A percentile compares a stretch with the other conserved stretches of the same genome.
Evolutionary conservation across 495 filamentous ascomycete genomes (phyloP).

Genomic region (Lasiosphaeria hispida): DNA sequence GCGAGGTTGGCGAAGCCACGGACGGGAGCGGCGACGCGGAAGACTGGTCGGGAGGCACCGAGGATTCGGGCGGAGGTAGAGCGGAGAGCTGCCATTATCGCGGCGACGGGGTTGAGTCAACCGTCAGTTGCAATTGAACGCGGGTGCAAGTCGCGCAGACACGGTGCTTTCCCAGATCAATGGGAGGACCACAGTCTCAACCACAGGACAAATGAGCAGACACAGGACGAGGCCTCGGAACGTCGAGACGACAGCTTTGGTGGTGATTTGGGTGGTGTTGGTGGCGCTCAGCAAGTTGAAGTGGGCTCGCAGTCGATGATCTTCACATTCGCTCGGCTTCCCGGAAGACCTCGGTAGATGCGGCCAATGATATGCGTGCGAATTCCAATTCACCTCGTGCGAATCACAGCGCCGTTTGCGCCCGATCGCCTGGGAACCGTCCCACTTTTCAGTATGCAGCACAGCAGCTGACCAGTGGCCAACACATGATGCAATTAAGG

Average conservation of each 20-base stretch:
- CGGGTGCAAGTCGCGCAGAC: not conserved
- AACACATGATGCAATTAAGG: conserved; percentile 5
- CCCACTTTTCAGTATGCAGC: not conserved
- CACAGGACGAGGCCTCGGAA: conserved; percentile 16
- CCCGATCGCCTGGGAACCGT: conserved; percentile 13
- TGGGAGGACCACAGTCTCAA: too few relatives aligned
- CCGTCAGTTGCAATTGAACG: not conserved
- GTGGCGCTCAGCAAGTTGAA: conserved; percentile 21
- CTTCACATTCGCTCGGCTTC: conserved; percentile 21
- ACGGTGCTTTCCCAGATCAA: too few relatives aligned
- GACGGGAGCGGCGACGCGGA: conserved; percentile 40
- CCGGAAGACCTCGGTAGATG: conserved; percentile 30
- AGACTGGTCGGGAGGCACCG: conserved; percentile 49
- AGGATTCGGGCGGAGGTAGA: conserved; percentile 62
- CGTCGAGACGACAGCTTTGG: conserved; percentile 9
- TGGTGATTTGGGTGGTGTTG: conserved; percentile 12
- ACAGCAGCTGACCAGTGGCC: conserved; percentile 1
- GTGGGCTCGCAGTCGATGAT: conserved; percentile 21
- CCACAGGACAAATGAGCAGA: not conserved
- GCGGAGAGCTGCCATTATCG: conserved; percentile 76
- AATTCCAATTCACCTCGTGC: conserved; percentile 20
- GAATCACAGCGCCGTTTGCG: conserved; percentile 15
- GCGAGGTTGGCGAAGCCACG: conserved; percentile 47
- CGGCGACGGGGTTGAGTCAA: conserved; percentile 1
- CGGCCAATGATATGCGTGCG: conserved; percentile 21